Evolutionary conservation across 2,329 filamentous ascomycete species (phyloP), one percentile per base, ranked within the genome.

Genomic region (Chaetomium sp.): DNA sequence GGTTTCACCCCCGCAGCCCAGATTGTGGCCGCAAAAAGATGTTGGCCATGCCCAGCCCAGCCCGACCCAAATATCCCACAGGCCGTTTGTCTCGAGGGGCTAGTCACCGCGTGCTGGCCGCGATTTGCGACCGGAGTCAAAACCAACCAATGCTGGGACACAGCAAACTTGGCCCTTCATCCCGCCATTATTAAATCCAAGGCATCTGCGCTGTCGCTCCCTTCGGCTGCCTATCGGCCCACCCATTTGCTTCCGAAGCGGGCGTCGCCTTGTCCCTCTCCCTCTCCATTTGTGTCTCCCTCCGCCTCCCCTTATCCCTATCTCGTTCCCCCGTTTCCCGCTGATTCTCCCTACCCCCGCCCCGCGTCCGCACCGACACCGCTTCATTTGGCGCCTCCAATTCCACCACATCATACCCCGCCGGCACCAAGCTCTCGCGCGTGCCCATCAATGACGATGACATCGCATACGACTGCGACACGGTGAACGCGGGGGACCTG

Each of bases 261-360:
- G 19, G 19, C 19, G 19, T 27, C 19, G 40, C 40, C 12, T 9
- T 6, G 40, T 42, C 40, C 12, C 14, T 11, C 10, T 42, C 14
- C 40, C 55, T 8, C 52, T 55, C 6, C 57, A 45, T 12, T 35
- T 48, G 46, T 58, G 57, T 47, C 51, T 54, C 4, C 49, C 55
- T 27, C 19, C 19, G 19, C 19, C 19, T 27, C 19, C 19, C 19
- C 19, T 3, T 27, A 27, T 27, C 3, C 19, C 19, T 3, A 27
- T 27, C 19, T 27, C 5, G 57, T 62, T 60, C 62, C 62, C n/a
- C 45, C 59, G 7, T 54, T 62, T 34, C 41, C 56, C 38, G 48
- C 49, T 14, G 55, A 57, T 36, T 54, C 57, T 5, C 58, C 55
- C 35, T 54, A 53, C 12, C 57, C 51, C 9, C 52, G 40, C 12